phyloP scores from a whole-genome alignment of 345 rosid species.

The Moricandia arvensis region DNA sequence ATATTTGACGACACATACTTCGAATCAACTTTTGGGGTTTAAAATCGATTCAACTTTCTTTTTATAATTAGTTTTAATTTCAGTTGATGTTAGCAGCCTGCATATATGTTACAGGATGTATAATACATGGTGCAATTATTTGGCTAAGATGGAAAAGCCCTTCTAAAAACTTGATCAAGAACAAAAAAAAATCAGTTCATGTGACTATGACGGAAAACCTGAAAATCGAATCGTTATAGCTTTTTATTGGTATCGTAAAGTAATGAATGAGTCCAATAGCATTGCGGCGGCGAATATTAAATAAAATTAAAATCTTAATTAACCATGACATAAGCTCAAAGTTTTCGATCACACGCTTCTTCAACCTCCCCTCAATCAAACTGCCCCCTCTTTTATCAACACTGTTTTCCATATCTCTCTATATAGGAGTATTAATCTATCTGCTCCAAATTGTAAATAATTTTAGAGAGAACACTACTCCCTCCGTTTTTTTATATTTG shows the following conservation, averaged over 20 bases:
- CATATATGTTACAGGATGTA: background rate
- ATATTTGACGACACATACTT: background rate
- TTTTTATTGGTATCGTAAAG: background rate
- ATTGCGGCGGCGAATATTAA: slow-evolving; percentile 29
- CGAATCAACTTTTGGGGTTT: background rate
- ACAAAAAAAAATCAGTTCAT: background rate
- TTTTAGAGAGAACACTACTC: too few species aligned
- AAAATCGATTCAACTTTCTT: background rate
- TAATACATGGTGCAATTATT: slow-evolving; percentile 8
- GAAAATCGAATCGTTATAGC: background rate
- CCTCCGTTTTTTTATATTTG: too few species aligned
- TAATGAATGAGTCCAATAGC: slow-evolving; percentile 15
- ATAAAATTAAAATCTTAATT: background rate
- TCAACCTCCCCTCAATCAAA: slow-evolving; percentile 31
- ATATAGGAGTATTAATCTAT: too few species aligned
- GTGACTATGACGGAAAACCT: slow-evolving; percentile 20
- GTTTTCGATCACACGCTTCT: slow-evolving; percentile 36
- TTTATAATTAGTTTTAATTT: background rate
- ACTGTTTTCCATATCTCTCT: background rate
- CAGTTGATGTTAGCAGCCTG: background rate
- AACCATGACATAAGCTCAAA: slow-evolving; percentile 32
- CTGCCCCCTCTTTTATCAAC: slow-evolving; percentile 22
- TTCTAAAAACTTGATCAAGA: background rate
- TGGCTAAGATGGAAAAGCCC: background rate
- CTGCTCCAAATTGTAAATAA: too few species aligned